Conservation (phyloP, 176 grass and related monocot species). For the Chloris gayana region DNA sequence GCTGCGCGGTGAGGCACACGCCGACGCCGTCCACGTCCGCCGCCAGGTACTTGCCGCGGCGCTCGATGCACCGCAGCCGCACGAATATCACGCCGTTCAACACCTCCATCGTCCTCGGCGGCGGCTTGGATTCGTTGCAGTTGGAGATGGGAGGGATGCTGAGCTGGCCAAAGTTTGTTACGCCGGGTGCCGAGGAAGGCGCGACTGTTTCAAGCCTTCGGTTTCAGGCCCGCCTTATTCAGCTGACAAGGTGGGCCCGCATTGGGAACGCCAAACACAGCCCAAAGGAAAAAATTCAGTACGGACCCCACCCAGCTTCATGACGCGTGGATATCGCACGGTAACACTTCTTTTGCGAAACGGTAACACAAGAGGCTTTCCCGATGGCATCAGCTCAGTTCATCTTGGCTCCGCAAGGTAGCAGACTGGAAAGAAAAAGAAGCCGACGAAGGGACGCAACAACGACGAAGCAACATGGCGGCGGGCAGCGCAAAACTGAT, state of each 20-base stretch:
- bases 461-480: no score
- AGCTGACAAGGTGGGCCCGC: background rate
- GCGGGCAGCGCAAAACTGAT: no score
- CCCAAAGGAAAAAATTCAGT: no score
- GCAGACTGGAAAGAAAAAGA: no score
- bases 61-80: slow-evolving; percentile 32
- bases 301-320: no score
- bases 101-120: slow-evolving; percentile 22
- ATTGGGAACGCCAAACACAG: no score
- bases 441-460: no score
- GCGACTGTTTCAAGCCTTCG: slow-evolving; percentile 7
- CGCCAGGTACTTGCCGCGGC: slow-evolving; percentile 31
- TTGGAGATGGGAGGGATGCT: background rate
- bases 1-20: slow-evolving; percentile 34
- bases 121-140: background rate
- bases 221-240: background rate
- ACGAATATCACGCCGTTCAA: slow-evolving; percentile 49
- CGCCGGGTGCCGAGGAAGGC: background rate
- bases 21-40: slow-evolving; percentile 28
- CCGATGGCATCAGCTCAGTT: no score
- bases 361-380: no score
- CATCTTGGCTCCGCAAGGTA: no score
- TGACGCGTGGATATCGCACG: no score
- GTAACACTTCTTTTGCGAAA: no score
- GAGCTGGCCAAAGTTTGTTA: background rate